Evolutionary conservation across 257 asterid genomes (phyloP).

Genomic region (Echites panduratus): DNA sequence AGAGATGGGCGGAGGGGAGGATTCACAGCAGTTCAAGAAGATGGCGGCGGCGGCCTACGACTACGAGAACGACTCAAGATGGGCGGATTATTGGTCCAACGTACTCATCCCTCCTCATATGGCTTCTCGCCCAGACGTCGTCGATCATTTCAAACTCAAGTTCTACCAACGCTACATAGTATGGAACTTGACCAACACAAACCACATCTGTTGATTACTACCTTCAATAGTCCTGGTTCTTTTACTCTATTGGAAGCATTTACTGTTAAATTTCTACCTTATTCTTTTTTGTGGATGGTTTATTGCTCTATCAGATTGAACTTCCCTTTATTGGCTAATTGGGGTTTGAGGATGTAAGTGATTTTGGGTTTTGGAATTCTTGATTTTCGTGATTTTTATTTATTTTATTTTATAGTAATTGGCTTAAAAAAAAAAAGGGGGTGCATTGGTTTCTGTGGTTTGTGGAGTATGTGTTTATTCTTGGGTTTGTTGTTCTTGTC

Average conservation of each 20-base stretch:
- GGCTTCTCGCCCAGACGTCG: conserved; percentile 82
- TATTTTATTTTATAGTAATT: neutral
- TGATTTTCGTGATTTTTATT: neutral
- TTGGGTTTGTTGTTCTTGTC: neutral
- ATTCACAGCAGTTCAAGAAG: conserved; percentile 75
- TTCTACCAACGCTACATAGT: conserved; percentile 93
- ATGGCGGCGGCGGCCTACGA: conserved; percentile 81
- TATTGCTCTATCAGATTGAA: neutral
- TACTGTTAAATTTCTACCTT: neutral
- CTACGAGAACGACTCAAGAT: conserved; percentile 73
- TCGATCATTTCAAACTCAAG: conserved; percentile 80
- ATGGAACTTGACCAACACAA: neutral
- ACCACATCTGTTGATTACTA: neutral
- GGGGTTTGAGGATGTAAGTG: neutral
- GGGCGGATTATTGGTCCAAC: conserved; percentile 96
- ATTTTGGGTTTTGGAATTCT: neutral
- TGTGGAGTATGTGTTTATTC: neutral
- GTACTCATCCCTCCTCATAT: conserved; percentile 84
- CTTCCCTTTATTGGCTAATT: neutral
- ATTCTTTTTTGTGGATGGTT: neutral
- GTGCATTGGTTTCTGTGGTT: neutral
- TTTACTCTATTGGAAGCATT: neutral
- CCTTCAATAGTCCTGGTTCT: neutral
- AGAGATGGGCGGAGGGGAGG: conserved; percentile 67
- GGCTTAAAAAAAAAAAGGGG: neutral